Evolutionary conservation across 106 monocot species (phyloP), one percentile per base, ranked within the genome.

Genomic region (Allium cepa): DNA sequence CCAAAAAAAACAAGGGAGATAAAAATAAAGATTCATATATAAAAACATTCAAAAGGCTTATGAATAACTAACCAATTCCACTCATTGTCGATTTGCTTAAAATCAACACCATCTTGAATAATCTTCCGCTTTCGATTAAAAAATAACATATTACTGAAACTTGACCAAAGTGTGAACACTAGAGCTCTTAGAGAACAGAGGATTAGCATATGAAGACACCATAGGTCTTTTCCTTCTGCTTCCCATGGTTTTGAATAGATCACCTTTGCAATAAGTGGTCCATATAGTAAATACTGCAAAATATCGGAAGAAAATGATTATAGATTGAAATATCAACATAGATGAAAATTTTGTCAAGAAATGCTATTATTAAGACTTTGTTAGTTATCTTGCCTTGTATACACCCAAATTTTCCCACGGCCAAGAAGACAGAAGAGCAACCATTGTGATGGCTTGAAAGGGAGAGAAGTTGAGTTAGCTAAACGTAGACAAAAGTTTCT

Each of bases 261-360:
- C 3, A 74, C 79, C 68, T 91, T 85, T 9, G 79, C 91, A 18
- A 91, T 53, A 5, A 96, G 73, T 49, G 95, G 95, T 3, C 79
- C 91, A 52, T 88, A 96, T 13, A 96, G 69, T 9, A 91, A 48
- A 68, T 96, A 96, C 95, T 96, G 81, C 82, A 77, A 11, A 55
- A 66, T 59, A 57, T 60, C 11, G 18, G 53, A 59, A 18, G 46
- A 67, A 8, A 16, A 55, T 17, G 69, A 22, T 36, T 36, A 36
- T 0, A 17, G 22, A 47, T 13, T 8, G 22, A 12, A 61, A 27
- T 10, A 61, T 26, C 45, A 27, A 27, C 4, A 11, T 28, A 7
- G 18, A 47, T 5, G 49, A 49, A 9, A 10, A 17, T 50, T 50
- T 10, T 12, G 4, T 12, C 8, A 51, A 47, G 8, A 18, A 55